Percentiles rank a stretch among this genome's conserved stretches.
phyloP scores from a whole-genome alignment of 768 basidiomycete genomes.

The Suillus subalutaceus region DNA sequence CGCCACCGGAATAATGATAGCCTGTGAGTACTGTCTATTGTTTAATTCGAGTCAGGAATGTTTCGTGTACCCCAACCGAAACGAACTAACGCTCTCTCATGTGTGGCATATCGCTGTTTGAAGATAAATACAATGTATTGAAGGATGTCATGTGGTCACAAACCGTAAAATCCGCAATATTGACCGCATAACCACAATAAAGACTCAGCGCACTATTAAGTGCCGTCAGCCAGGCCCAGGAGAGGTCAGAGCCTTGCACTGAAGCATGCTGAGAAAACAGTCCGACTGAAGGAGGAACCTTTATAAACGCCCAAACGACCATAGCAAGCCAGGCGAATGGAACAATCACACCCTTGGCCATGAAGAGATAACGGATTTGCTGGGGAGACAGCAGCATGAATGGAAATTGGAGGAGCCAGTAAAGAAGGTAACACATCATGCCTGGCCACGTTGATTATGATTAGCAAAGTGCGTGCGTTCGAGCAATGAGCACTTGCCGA shows the following conservation, averaged over 20 bases:
- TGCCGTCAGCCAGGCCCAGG: slow-evolving; percentile 81
- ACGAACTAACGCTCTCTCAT: slow-evolving; percentile 53
- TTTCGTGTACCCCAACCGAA: background rate
- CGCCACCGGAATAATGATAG: slow-evolving; percentile 72
- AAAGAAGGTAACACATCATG: slow-evolving; percentile 77
- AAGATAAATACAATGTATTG: slow-evolving; percentile 20
- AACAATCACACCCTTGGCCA: slow-evolving; percentile 66
- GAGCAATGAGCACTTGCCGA: slow-evolving; percentile 41
- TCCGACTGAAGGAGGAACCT: slow-evolving; percentile 62
- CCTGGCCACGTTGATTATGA: slow-evolving; percentile 36
- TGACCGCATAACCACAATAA: slow-evolving; percentile 73
- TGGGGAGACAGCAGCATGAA: slow-evolving; percentile 79
- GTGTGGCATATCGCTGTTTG: slow-evolving; percentile 69
- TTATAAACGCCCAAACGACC: slow-evolving; percentile 78
- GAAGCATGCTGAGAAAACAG: slow-evolving; percentile 55
- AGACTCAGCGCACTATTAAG: slow-evolving; percentile 78
- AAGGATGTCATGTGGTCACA: background rate
- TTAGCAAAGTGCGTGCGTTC: background rate
- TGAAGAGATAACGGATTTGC: slow-evolving; percentile 75
- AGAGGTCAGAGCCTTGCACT: slow-evolving; percentile 54
- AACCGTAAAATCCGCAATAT: slow-evolving; percentile 85
- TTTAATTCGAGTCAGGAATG: background rate
- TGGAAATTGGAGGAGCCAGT: slow-evolving; percentile 78
- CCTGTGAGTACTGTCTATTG: slow-evolving; percentile 69
- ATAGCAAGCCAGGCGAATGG: slow-evolving; percentile 70